Base-by-base conservation (phyloP, 768 basidiomycete species). In the Boletus pseudo-olivaceus region DNA sequence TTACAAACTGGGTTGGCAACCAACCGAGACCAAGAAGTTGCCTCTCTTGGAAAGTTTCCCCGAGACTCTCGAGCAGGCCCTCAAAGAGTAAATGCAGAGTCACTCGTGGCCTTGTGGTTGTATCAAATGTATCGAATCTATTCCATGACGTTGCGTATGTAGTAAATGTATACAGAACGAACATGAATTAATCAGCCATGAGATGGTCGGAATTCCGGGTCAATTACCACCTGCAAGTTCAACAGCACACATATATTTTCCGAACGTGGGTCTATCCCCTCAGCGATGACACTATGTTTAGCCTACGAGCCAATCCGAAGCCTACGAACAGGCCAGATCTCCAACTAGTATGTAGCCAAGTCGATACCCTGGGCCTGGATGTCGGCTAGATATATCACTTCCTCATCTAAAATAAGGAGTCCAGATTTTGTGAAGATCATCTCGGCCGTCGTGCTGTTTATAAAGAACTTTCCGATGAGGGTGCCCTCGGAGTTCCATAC, bases 401-500 rank as follows among this genome's bases (percentile, higher is more conserved):
- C 73, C 51, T 78, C 77, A 2, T 65, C 66, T 8, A 76, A 55
- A 49, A 79, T 72, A 30, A 77, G 65, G 7, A 79, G 63, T 0
- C 71, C 67, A 19, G 74, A 71, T 11, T 68, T 62, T 0, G 76
- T 77, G 58, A 78, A 78, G 1, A 73, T 68, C 60, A 76, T 60
- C 61, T 78, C 72, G 15, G 76, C 66, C 3, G 60, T 63, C 29
- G 67, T 66, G 14, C 56, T 68, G 26, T 44, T 62, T 3, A 82
- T 8, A 2, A 49, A 57, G 49, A 62, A 52, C 27, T 60, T 60
- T 27, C 59, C 53, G 1, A 88, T 70, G 1, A 88, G 72, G 1
- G 74, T 77, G 1, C 86, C 85, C 19, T 77, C 63, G 12, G 72
- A 49, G 59, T 78, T 76, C 78, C 82, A 84, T 6, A 85, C 84